These are phyloP conservation scores for Candida andamanensis DNA, from an alignment of 805 yeast genomes.

Conservation along the genomic window DNA sequence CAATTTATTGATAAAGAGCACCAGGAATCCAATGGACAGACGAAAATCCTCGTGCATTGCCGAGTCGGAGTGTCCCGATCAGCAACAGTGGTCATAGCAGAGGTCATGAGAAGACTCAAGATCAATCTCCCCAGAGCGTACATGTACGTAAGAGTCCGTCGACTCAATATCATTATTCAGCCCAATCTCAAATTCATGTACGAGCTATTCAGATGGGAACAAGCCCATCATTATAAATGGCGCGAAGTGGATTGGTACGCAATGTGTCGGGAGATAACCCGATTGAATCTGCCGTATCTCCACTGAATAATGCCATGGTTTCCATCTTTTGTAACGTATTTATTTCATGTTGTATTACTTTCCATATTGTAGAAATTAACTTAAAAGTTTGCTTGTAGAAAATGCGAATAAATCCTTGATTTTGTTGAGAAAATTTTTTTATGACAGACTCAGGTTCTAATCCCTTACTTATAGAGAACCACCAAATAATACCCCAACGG, in stretches of 20 bases:
- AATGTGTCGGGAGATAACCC: constrained; percentile 76
- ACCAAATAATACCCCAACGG: too few relatives aligned
- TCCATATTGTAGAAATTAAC: too few relatives aligned
- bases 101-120: constrained; percentile 74
- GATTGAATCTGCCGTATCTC: constrained; percentile 68
- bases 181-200: constrained; percentile 91
- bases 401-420: too few relatives aligned
- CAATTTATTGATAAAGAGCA: constrained; percentile 50
- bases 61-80: constrained; percentile 94
- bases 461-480: too few relatives aligned
- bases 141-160: constrained; percentile 78
- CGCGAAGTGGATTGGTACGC: constrained; percentile 86
- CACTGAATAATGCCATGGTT: too few relatives aligned
- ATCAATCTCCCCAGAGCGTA: constrained; percentile 75
- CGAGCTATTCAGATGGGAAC: constrained; percentile 62
- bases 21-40: constrained; percentile 18
- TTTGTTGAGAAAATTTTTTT: too few relatives aligned
- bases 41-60: constrained; percentile 69
- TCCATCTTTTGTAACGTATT: too few relatives aligned
- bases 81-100: constrained; percentile 94
- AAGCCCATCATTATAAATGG: constrained; percentile 10
- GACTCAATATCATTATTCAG: constrained; percentile 89
- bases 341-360: too few relatives aligned
- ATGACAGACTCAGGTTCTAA: too few relatives aligned
- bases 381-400: too few relatives aligned